These are phyloP conservation scores for Periconia sp. DNA, from an alignment of 2,329 filamentous ascomycete genomes.

Conservation along the genomic window DNA sequence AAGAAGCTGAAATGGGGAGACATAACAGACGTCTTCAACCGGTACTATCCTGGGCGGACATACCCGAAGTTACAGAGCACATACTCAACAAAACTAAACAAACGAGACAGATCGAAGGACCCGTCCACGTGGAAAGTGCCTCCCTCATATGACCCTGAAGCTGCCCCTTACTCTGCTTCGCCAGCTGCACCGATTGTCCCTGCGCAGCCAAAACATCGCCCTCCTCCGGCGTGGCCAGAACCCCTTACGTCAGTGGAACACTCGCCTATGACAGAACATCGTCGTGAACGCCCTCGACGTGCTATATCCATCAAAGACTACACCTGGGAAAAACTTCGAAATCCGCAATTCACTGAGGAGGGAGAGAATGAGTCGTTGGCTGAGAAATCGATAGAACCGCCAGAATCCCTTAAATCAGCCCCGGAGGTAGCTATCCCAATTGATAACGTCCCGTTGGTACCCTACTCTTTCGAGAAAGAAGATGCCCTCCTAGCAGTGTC, in stretches of 20 bases:
- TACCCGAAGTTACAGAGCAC: conserved; percentile 24
- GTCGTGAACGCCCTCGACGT: conserved; percentile 22
- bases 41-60: conserved; percentile 35
- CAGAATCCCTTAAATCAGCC: conserved; percentile 10
- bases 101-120: conserved; percentile 27
- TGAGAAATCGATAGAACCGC: conserved; percentile 13
- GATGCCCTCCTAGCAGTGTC: conserved; percentile 23
- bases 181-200: not conserved
- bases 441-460: conserved; percentile 18
- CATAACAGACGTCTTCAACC: conserved; percentile 30
- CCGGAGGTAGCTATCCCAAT: conserved; percentile 15
- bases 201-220: too few species aligned
- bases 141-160: not conserved
- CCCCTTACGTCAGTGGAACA: conserved; percentile 9
- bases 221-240: not conserved
- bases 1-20: conserved; percentile 39
- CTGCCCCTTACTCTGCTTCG: not conserved
- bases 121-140: conserved; percentile 24
- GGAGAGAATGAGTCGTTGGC: not conserved
- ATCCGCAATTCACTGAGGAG: conserved; percentile 6
- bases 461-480: conserved; percentile 18
- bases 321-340: conserved; percentile 21
- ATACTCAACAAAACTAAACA: conserved; percentile 30
- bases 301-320: conserved; percentile 28
- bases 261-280: conserved; percentile 22